phyloP scores from a whole-genome alignment of 2,329 filamentous ascomycete species.

The Tolypocladium tundrense region DNA sequence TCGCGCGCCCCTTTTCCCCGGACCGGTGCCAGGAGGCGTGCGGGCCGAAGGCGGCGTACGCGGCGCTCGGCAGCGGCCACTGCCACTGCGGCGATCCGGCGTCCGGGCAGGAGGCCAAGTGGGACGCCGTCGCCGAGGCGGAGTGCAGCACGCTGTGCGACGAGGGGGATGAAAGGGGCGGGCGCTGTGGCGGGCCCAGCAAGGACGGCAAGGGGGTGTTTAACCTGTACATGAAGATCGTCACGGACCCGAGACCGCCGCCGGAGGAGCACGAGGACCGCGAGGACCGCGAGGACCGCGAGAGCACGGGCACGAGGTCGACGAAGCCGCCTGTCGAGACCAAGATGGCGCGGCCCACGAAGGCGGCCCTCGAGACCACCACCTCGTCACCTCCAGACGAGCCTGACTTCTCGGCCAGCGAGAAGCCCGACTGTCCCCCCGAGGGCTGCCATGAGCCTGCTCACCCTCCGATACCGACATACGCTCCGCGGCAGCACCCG shows the following conservation, averaged over 20 bases:
- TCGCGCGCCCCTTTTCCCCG: slow-evolving; percentile 8
- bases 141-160: slow-evolving; percentile 12
- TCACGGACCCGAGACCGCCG: background rate
- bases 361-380: slow-evolving; percentile 3
- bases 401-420: slow-evolving; percentile 38
- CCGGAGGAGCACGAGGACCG: background rate
- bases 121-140: slow-evolving; percentile 8
- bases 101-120: slow-evolving; percentile 1
- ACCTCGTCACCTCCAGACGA: slow-evolving; percentile 40
- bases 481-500: background rate
- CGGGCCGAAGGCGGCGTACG: slow-evolving; percentile 4
- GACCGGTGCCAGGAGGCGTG: slow-evolving; percentile 12
- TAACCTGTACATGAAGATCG: slow-evolving; percentile 6
- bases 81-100: slow-evolving; percentile 13
- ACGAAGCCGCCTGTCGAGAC: background rate
- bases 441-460: background rate
- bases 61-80: slow-evolving; percentile 10
- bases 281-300: background rate
- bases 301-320: background rate
- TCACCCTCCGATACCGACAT: background rate
- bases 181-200: slow-evolving; percentile 14
- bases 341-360: background rate
- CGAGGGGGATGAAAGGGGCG: slow-evolving; percentile 6
- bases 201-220: slow-evolving; percentile 5
- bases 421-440: background rate